Evolutionary conservation across 2,329 filamentous ascomycete genomes (phyloP).

Genomic region (Fusarium sp.): DNA sequence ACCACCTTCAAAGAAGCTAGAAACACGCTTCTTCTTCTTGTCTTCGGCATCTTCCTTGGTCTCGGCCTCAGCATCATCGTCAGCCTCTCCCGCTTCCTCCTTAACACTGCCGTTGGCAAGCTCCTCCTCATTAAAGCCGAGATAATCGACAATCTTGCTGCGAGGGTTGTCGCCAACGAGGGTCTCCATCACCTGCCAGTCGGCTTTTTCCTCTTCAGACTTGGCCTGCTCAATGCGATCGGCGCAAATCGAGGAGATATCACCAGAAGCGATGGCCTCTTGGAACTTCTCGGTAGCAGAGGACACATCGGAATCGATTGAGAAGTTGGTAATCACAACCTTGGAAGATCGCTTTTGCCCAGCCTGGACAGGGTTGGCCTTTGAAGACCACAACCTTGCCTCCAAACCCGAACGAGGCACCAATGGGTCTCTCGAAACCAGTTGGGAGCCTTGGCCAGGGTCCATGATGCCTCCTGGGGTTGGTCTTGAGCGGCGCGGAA

Average conservation of each 20-base stretch:
- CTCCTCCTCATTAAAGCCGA: conserved; percentile 83
- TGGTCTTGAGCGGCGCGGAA: conserved; percentile 94
- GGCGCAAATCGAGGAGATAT: conserved; percentile 84
- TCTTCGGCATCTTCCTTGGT: conserved; percentile 50
- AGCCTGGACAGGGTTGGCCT: conserved; percentile 66
- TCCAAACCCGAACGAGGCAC: conserved; percentile 94
- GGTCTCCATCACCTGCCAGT: conserved; percentile 95
- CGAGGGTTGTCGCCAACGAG: conserved; percentile 88
- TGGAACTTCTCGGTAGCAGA: conserved; percentile 89
- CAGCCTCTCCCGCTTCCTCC: conserved; percentile 39
- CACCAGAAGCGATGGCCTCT: conserved; percentile 79
- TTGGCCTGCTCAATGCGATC: conserved; percentile 79
- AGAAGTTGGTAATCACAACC: conserved; percentile 87
- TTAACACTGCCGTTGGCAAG: conserved; percentile 61
- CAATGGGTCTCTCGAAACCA: conserved; percentile 91
- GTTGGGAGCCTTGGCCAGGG: conserved; percentile 84
- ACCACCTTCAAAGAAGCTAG: conserved; percentile 82
- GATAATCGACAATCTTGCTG: conserved; percentile 85
- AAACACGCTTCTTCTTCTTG: conserved; percentile 70
- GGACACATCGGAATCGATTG: conserved; percentile 87
- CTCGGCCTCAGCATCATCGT: conserved; percentile 38
- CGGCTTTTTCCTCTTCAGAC: conserved; percentile 91
- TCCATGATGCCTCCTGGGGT: conserved; percentile 90
- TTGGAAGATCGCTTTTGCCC: conserved; percentile 79
- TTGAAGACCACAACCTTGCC: conserved; percentile 88